Evolutionary conservation across 2,329 filamentous ascomycete genomes (phyloP).

Genomic region (Sporothrix pseudoabietina): DNA sequence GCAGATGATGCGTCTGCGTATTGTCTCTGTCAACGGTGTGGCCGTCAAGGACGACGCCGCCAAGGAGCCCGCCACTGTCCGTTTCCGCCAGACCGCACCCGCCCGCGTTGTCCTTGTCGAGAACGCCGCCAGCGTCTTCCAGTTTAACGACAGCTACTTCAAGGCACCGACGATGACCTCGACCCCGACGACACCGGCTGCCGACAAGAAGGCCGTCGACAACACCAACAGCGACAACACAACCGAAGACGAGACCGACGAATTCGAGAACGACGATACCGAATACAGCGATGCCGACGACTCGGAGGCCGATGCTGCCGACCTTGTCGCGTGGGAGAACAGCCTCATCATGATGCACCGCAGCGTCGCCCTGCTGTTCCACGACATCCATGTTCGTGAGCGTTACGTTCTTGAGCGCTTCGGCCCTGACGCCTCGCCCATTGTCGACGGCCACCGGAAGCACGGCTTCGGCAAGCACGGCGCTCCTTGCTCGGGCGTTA

Average conservation of each 20-base stretch:
- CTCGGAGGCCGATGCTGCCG: constrained; percentile 32
- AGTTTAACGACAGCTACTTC: constrained; percentile 30
- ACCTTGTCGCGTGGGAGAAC: constrained; percentile 32
- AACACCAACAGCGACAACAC: background rate
- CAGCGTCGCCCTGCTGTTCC: constrained; percentile 27
- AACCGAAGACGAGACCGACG: constrained; percentile 8
- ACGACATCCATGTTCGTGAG: constrained; percentile 32
- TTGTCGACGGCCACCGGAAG: background rate
- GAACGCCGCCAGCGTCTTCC: constrained; percentile 43
- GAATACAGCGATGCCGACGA: constrained; percentile 1
- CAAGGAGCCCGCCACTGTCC: constrained; percentile 47
- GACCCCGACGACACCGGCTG: constrained; percentile 16
- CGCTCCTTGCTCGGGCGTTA: constrained; percentile 39
- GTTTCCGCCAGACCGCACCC: constrained; percentile 52
- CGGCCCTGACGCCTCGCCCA: constrained; percentile 14
- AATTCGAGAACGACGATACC: constrained; percentile 9
- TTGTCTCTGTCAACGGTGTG: constrained; percentile 49
- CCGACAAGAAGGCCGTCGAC: background rate
- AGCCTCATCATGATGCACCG: constrained; percentile 29
- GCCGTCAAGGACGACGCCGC: constrained; percentile 38
- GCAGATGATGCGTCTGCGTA: constrained; percentile 50
- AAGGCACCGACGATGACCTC: background rate
- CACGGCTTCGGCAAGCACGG: constrained; percentile 11
- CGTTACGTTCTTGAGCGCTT: constrained; percentile 32
- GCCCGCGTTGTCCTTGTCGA: constrained; percentile 49